These are phyloP conservation scores for Pterula multifida DNA, from an alignment of 1,284 basidiomycete genomes.

Conservation along the genomic window DNA sequence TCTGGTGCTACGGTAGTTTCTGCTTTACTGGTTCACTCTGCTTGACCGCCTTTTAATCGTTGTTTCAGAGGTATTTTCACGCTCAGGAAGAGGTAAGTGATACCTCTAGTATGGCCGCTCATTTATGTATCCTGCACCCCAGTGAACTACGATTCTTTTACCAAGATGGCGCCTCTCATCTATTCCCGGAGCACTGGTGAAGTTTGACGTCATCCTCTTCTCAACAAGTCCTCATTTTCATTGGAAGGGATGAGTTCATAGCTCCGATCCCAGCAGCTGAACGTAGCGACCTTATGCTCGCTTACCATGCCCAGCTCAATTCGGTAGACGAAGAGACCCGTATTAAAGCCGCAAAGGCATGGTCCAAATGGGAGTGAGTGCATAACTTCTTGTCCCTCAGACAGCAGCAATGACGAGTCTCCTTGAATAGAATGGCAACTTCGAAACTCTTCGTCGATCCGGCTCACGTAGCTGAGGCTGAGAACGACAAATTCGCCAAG, in stretches of 20 bases:
- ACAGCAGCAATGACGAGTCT: background rate
- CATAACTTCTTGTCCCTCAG: background rate
- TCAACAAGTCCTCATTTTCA: constrained; percentile 3
- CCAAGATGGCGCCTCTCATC: constrained; percentile 68
- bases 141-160: constrained; percentile 91
- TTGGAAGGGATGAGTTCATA: constrained; percentile 66
- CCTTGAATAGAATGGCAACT: constrained; percentile 57
- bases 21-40: constrained; percentile 2
- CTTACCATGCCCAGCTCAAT: constrained; percentile 79
- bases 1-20: constrained; percentile 67
- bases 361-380: constrained; percentile 83
- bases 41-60: background rate
- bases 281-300: constrained; percentile 67
- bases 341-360: constrained; percentile 70
- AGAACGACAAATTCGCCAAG: constrained; percentile 68
- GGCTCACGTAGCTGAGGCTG: constrained; percentile 57
- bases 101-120: background rate
- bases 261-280: constrained; percentile 74
- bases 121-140: background rate
- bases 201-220: constrained; percentile 7
- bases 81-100: constrained; percentile 58
- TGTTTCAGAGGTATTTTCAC: constrained; percentile 74
- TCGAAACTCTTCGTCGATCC: constrained; percentile 64
- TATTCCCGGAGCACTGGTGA: constrained; percentile 85
- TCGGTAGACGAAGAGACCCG: constrained; percentile 59